These are phyloP conservation scores for Dillenia turbinata DNA, from an alignment of 164 flowering plant species.

Conservation along the genomic window DNA sequence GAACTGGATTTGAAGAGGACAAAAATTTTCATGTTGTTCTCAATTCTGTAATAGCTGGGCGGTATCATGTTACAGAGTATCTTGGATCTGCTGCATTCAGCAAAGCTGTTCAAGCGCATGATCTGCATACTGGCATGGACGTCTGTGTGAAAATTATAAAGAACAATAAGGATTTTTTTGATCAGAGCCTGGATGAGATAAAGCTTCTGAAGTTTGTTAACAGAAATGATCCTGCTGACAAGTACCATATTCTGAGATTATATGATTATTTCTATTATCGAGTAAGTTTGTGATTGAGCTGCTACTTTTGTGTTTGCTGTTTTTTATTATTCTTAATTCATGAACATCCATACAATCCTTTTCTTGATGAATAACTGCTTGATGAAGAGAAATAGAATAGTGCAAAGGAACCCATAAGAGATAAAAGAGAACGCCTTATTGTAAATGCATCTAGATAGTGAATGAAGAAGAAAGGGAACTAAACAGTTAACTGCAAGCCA, in stretches of 20 bases:
- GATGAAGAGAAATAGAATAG: too few species aligned
- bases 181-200: constrained; percentile 99
- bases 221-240: constrained; percentile 97
- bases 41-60: constrained; percentile 96
- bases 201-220: constrained; percentile 97
- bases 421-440: too few species aligned
- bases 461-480: too few species aligned
- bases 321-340: too few species aligned
- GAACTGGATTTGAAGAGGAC: constrained; percentile 99
- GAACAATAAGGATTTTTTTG: constrained; percentile 98
- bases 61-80: constrained; percentile 98
- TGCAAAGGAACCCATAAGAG: too few species aligned
- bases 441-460: too few species aligned
- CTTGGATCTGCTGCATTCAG: constrained; percentile 99
- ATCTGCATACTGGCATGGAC: constrained; percentile 97
- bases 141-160: constrained; percentile 97
- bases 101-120: constrained; percentile 99
- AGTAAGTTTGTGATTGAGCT: constrained; percentile 43
- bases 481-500: too few species aligned
- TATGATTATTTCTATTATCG: constrained; percentile 97
- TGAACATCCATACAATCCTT: too few species aligned
- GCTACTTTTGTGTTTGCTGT: background rate
- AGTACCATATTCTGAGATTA: constrained; percentile 83
- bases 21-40: constrained; percentile 94
- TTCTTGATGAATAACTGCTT: too few species aligned